Conservation (phyloP, 1,284 basidiomycete species). For the Schizopora paradoxa region DNA sequence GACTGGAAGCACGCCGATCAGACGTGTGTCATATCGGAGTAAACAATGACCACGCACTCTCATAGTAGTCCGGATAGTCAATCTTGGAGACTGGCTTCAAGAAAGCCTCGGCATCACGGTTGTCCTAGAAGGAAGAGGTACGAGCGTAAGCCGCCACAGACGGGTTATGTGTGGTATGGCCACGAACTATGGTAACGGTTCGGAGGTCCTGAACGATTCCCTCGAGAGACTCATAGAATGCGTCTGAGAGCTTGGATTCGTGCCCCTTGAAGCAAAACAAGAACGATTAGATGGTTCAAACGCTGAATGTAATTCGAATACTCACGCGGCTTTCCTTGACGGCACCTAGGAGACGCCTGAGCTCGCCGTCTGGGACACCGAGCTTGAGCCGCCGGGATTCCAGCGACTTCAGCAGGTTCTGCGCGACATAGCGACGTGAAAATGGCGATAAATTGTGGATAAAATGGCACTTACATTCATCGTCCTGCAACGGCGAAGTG, state of each 20-base stretch:
- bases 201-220: slow-evolving; percentile 80
- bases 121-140: slow-evolving; percentile 48
- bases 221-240: slow-evolving; percentile 89
- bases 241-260: slow-evolving; percentile 75
- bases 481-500: slow-evolving; percentile 17
- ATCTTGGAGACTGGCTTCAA: slow-evolving; percentile 82
- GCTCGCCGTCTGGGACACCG: slow-evolving; percentile 50
- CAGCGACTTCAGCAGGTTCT: slow-evolving; percentile 77
- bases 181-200: slow-evolving; percentile 66
- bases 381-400: slow-evolving; percentile 58
- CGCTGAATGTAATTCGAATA: slow-evolving; percentile 21
- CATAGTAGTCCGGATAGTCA: slow-evolving; percentile 88
- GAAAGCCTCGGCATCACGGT: slow-evolving; percentile 85
- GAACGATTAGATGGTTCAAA: slow-evolving; percentile 16
- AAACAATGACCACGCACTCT: slow-evolving; percentile 46
- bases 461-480: slow-evolving; percentile 37
- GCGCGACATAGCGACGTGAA: slow-evolving; percentile 13
- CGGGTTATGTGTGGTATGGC: too few species aligned
- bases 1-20: slow-evolving; percentile 43
- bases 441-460: slow-evolving; percentile 24
- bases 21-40: slow-evolving; percentile 4
- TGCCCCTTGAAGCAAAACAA: slow-evolving; percentile 39
- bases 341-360: slow-evolving; percentile 63
- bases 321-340: slow-evolving; percentile 74
- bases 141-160: slow-evolving; percentile 15